phyloP scores from a whole-genome alignment of 1,284 basidiomycete genomes.

The Moniliella sp. region DNA sequence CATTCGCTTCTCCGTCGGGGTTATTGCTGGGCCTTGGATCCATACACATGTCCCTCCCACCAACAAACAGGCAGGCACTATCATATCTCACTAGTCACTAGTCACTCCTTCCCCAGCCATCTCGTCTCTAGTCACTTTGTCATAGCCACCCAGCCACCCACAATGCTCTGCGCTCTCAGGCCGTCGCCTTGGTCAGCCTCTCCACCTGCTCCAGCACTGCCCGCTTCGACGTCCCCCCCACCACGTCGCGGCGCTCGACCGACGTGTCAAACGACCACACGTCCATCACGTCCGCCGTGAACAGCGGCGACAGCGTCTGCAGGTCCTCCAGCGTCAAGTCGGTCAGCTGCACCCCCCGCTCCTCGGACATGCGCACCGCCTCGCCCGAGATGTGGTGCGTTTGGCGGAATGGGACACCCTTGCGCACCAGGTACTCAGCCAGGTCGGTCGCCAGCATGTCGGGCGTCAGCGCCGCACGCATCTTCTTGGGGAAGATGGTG shows the following conservation, averaged over 20 bases:
- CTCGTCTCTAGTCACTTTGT: no score
- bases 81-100: no score
- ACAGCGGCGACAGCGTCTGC: conserved; percentile 52
- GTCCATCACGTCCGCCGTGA: conserved; percentile 52
- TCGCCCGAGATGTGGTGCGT: conserved; percentile 94
- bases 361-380: conserved; percentile 77
- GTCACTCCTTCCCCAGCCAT: no score
- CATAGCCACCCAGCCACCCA: no score
- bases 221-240: conserved; percentile 65
- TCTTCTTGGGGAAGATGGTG: conserved; percentile 60
- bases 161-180: no score
- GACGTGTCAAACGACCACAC: conserved; percentile 38
- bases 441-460: conserved; percentile 92
- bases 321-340: conserved; percentile 61
- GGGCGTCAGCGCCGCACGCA: conserved; percentile 72
- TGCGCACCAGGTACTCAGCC: conserved; percentile 89
- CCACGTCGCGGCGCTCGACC: conserved; percentile 77
- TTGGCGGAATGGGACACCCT: conserved; percentile 86
- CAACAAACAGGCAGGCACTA: no score
- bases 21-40: no score
- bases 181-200: conserved; percentile 9
- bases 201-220: conserved; percentile 58
- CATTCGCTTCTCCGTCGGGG: no score
- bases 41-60: no score
- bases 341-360: conserved; percentile 55